phyloP scores from a whole-genome alignment of 176 grass and related monocot genomes.

The barley (Hordeum vulgare) region MorexV3_pseudomolecules_assembly NC_058523.1:47439863-47440362 shows the following conservation, averaged over 20 bases:
- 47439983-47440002: conserved; percentile 80
- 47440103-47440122: conserved; percentile 68
- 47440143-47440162: conserved; percentile 53
- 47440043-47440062: conserved; percentile 41
- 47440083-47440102: conserved; percentile 32
- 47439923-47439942: conserved; percentile 79
- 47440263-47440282: conserved; percentile 67
- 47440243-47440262: conserved; percentile 89
- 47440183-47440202: conserved; percentile 68
- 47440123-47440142: conserved; percentile 62
- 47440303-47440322: conserved; percentile 79
- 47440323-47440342: conserved; percentile 69
- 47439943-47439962: conserved; percentile 90
- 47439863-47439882: conserved; percentile 76
- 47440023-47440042: conserved; percentile 75
- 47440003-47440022: conserved; percentile 74
- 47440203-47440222: conserved; percentile 66
- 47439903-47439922: conserved; percentile 64
- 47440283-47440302: conserved; percentile 47
- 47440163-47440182: conserved; percentile 57
- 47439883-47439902: conserved; percentile 81
- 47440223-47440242: conserved; percentile 51
- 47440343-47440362: conserved; percentile 69
- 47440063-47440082: conserved; percentile 80
- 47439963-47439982: conserved; percentile 79